Conservation (phyloP, 163 green algal genomes). For the Coccomyxa subellipsoidea region DNA sequence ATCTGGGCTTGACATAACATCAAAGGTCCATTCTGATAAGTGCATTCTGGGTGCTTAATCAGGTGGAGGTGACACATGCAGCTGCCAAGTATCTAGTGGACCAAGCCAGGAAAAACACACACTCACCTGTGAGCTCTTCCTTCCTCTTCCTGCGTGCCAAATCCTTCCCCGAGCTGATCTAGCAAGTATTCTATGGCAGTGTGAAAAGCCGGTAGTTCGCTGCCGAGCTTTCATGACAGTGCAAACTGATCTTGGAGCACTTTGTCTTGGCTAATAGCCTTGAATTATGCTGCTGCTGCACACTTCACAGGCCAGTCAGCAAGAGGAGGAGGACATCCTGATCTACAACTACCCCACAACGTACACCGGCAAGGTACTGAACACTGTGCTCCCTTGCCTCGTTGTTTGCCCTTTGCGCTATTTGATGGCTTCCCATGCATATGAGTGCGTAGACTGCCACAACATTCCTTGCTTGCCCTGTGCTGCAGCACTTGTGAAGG, state of each 20-base stretch:
- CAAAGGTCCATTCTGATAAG: neutral
- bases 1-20: neutral
- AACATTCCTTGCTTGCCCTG: neutral
- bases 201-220: too few relatives aligned
- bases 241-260: too few relatives aligned
- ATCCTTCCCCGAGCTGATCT: too few relatives aligned
- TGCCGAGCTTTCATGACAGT: too few relatives aligned
- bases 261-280: too few relatives aligned
- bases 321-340: slow-evolving; percentile 63
- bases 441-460: neutral
- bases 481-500: neutral
- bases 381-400: neutral
- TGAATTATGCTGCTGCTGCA: too few relatives aligned
- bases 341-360: slow-evolving; percentile 72
- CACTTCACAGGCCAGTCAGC: slow-evolving; percentile 6
- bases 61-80: slow-evolving; percentile 60
- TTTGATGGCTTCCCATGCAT: neutral
- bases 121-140: slow-evolving; percentile 41
- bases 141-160: too few relatives aligned
- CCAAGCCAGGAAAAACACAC: slow-evolving; percentile 63
- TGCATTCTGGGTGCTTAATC: slow-evolving; percentile 4
- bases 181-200: too few relatives aligned
- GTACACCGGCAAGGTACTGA: slow-evolving; percentile 59
- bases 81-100: slow-evolving; percentile 77
- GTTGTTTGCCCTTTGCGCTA: neutral